Evolutionary conservation across 257 asterid genomes (phyloP), one percentile per base, ranked within the genome.

Genomic region (Solanum pennellii): DNA sequence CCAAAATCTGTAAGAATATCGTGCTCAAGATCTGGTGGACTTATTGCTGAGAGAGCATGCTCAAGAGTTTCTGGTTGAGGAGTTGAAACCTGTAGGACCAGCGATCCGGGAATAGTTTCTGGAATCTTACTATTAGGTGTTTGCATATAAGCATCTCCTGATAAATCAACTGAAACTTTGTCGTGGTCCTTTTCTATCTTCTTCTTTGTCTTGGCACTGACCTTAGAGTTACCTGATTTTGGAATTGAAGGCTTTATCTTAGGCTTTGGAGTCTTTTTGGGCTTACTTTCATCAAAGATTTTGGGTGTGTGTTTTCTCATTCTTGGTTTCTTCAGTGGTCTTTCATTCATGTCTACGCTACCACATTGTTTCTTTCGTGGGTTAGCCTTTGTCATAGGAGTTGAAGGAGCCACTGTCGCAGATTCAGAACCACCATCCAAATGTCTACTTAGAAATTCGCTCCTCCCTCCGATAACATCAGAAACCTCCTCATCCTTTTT

Each of bases 271-370:
- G 18, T 41, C 84, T 82, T 89, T 29, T 15, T 18, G 41, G 90
- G 89, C 80, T 89, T 91, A 83, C 47, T 68, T 60, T 83, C 92
- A 49, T 91, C 94, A 35, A 89, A 39, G 9, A 94, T 91, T 75
- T 89, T 93, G 6, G 97, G 95, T 47, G 88, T 89, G 23, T 93
- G 92, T 74, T 89, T 88, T 59, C 88, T 92, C 82, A 69, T 76
- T 83, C 33, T 90, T 31, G 59, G 85, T 75, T 84, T 84, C 87
- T 23, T 84, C 9, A 62, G 59, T 23, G 87, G 86, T 79, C 16
- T 87, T 66, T 82, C 83, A 15, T 87, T 85, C 31, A 44, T 18
- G 39, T 62, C 89, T 25, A 66, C 15, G 23, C 75, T 84, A 13
- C 35, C 20, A 8, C 31, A 73, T 20, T 80, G 62, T 84, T 62